Evolutionary conservation across 805 yeast genomes (phyloP).

Genomic region (Suhomyces xylopsoci): DNA sequence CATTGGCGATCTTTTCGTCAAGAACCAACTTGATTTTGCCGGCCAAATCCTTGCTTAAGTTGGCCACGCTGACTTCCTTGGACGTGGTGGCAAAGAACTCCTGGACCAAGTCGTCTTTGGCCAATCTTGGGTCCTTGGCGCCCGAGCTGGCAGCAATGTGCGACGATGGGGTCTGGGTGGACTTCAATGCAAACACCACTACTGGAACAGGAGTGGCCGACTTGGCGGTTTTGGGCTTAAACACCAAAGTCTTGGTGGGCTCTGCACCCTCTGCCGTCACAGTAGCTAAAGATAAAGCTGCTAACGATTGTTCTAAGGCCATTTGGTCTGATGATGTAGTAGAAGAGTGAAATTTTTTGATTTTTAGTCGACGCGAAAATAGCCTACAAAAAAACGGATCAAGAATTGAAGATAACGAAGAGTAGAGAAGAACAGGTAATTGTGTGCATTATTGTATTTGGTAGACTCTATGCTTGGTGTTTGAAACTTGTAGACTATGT

Average conservation of each 20-base stretch:
- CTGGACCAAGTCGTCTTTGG: conserved; percentile 73
- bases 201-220: conserved; percentile 76
- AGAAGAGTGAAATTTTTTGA: not conserved
- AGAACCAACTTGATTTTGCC: conserved; percentile 59
- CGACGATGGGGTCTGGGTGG: conserved; percentile 67
- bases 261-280: conserved; percentile 50
- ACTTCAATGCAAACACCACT: conserved; percentile 69
- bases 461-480: not conserved
- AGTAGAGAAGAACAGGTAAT: not conserved
- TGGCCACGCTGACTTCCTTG: conserved; percentile 61
- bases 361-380: not conserved
- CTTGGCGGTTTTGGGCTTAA: conserved; percentile 90
- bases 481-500: not conserved
- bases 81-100: conserved; percentile 58
- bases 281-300: conserved; percentile 60
- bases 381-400: not conserved
- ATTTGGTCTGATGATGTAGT: conserved; percentile 24
- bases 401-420: not conserved
- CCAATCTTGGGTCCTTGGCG: conserved; percentile 84
- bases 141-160: conserved; percentile 63
- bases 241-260: conserved; percentile 72
- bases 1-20: conserved; percentile 48
- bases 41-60: conserved; percentile 41
- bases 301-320: conserved; percentile 68
- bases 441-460: not conserved